Base-by-base conservation (phyloP, 2,329 filamentous ascomycete genomes). In the Fusarium sp. region DNA sequence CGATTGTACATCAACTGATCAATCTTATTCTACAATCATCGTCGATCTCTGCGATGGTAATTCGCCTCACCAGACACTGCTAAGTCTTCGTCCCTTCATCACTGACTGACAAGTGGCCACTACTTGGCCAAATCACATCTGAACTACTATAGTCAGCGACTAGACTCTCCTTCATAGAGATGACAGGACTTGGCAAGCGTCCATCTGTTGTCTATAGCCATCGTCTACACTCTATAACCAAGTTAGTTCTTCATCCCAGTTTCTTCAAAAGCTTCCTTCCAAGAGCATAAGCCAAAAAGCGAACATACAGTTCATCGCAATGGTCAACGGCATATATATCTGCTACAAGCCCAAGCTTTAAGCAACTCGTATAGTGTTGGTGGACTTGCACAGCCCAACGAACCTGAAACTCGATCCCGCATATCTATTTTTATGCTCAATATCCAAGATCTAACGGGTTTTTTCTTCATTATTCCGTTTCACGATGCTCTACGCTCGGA, bases 391-490 rank as follows among this genome's bases (percentile, higher is more conserved):
- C 14, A 16, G 38, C 32, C 16, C 6, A 40, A 27, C 32, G 20
- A 52, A 42, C 50, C 50, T 52, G 50, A 43, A 53, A 53, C 32
- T 43, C 32, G 50, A 53, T 53, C 32, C 24, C 24, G n/a, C 32
- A 24, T 25, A 24, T 12, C 50, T 53, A 53, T 53, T 53, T 53
- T 29, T 53, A 24, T 43, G 50, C 24, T 27, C 24, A n/a, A 8
- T 22, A 38, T 38, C 15, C 49, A 29, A 53, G 18, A 20, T 42
- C 50, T n/a, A 53, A 29, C 24, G 25, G 15, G 5, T 5, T 29
- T 25, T 52, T 9, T 25, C n/a, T 46, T 38, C 18, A 38, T 18
- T 38, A 12, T 38, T 59, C n/a, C 58, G 60, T 50, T 65, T 65
- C 62, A 65, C 18, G 14, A 45, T 65, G 49, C 51, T 40, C 44